Base-by-base conservation (phyloP, 2,329 filamentous ascomycete genomes). In the Talaromyces sp. region DNA sequence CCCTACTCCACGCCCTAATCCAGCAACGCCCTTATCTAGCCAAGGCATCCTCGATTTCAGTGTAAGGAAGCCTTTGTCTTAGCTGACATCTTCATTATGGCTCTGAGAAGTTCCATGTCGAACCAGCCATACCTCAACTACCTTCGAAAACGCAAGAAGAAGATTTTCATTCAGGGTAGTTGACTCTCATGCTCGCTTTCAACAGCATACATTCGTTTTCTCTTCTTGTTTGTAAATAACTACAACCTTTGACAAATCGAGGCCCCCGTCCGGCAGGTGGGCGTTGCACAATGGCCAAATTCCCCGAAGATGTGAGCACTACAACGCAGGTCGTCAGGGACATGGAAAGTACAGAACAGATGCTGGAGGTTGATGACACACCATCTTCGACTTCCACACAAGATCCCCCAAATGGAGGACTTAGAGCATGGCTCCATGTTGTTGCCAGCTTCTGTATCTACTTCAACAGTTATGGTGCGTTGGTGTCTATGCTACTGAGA, bases 361-460 rank as follows among this genome's bases (percentile, higher is more conserved):
- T 34, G 29, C 51, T 19, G 51, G 27, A 54, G n/a, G 29, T 54
- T 34, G 27, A 34, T 54, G 51, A 36, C 8, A 54, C n/a, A 34
- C 51, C 51, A 34, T 34, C 29, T 54, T 54, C 51, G n/a, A 34
- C 29, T 54, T 54, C 29, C 17, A 19, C 27, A 34, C 17, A 54
- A 34, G 51, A 54, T 1, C 29, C 51, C 8, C 68, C 68, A 0
- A 69, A 72, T 54, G 70, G 70, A 13, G 70, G 70, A 5, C 19
- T 71, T 22, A 59, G 65, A 51, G 69, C 70, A 11, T 72, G 71
- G 70, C 22, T 66, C 5, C 64, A 67, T 8, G 70, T 72, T 8
- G 58, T 68, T 25, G 69, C 66, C 17, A 66, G 58, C 25, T 72
- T 72, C 49, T 67, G 70, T 13, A 63, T 72, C 11, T 70, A 70